Evolutionary conservation across 805 yeast genomes (phyloP), one percentile per base, ranked within the genome.

Genomic region (Wickerhamomyces queroliae): DNA sequence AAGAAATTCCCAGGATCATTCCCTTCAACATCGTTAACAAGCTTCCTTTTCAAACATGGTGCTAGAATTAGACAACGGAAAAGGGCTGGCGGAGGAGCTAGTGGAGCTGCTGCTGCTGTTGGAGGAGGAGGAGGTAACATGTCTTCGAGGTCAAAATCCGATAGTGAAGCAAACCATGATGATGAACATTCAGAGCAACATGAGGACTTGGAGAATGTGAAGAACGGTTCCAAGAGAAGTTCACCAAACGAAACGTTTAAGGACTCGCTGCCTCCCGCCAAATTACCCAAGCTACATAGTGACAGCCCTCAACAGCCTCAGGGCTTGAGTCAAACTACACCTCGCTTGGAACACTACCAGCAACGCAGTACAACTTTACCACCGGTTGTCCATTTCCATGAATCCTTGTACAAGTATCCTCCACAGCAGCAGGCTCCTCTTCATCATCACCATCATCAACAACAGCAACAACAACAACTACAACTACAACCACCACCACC

Each of bases 1-100:
- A 59, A 59, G 45, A 59, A 58, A 36, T 59, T 58, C 40, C 62
- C 62, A 2, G 63, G 63, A 3, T 50, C 61, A 2, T 39, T 48
- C 6, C 47, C 56, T 0, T 52, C 60, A 5, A 55, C 62, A 1
- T 47, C 55, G 20, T 37, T 59, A 27, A 54, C 61, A 4, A 42
- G 48, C n/a, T 59, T 56, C 37, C 42, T 59, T 11, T 55, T 46
- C 42, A 58, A 57, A 32, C 50, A 52, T 30, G 63, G 63, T 26
- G 62, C 62, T 2, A 42, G 59, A 34, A 53, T 59, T 21, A 51
- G 63, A 44, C 61, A 56, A 37, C 44, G 62, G 35, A 56, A 50
- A 47, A 46, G 57, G 15, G 31, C 17, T 17, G 42, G 39, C 53
- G 42, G 18, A 18, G 37, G 19, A 64, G 49, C n/a, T n/a, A n/a